These are phyloP conservation scores for Oryza punctata DNA, from an alignment of 176 grass and related monocot genomes.

Conservation along the genomic window DNA sequence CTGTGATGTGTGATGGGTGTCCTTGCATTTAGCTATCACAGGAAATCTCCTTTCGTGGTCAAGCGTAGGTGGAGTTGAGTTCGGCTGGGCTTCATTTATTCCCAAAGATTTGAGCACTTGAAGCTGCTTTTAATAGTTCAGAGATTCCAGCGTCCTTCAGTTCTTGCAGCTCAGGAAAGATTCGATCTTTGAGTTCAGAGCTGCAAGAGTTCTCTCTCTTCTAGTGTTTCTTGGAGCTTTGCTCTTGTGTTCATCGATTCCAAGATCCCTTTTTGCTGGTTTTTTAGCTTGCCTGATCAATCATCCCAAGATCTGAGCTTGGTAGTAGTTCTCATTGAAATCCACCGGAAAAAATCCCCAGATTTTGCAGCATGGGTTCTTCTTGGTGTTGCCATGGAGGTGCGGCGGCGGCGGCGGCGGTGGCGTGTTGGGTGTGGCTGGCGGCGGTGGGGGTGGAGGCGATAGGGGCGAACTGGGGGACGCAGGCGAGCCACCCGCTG, in stretches of 20 bases:
- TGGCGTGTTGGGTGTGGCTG: slow-evolving; percentile 51
- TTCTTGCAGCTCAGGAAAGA: background rate
- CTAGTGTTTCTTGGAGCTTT: slow-evolving; percentile 31
- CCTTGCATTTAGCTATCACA: slow-evolving; percentile 25
- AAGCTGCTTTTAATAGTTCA: slow-evolving; percentile 11
- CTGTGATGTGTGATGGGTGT: slow-evolving; percentile 41
- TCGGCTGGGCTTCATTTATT: slow-evolving; percentile 47
- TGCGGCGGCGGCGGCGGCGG: background rate
- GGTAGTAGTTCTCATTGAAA: slow-evolving; percentile 18
- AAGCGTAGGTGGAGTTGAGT: slow-evolving; percentile 37
- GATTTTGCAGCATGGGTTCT: slow-evolving; percentile 37
- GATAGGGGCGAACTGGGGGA: slow-evolving; percentile 98
- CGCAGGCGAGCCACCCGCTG: slow-evolving; percentile 92
- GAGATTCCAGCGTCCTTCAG: background rate
- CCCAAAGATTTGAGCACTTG: slow-evolving; percentile 32
- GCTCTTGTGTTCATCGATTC: background rate
- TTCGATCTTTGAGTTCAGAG: slow-evolving; percentile 21
- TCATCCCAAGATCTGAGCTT: slow-evolving; percentile 47
- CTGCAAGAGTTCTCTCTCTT: background rate
- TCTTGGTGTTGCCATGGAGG: slow-evolving; percentile 17
- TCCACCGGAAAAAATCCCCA: background rate
- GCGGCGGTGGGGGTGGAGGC: slow-evolving; percentile 48
- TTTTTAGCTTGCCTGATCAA: background rate
- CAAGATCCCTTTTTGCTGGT: background rate
- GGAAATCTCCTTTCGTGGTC: slow-evolving; percentile 41